Evolutionary conservation across 2,329 filamentous ascomycete genomes (phyloP).

Genomic region (Fusarium sp.): DNA sequence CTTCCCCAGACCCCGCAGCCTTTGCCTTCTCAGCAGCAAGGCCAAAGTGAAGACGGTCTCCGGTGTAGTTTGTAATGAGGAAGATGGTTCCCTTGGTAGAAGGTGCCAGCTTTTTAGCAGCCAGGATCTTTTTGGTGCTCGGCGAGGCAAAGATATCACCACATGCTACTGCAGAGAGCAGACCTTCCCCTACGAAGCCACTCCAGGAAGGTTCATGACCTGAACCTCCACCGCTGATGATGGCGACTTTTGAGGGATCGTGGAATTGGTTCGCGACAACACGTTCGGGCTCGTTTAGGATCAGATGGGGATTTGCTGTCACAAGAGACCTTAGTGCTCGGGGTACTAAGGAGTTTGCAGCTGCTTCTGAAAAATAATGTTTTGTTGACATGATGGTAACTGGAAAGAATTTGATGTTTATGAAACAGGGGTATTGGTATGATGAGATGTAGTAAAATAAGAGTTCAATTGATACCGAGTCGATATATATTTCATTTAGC

Average conservation of each 20-base stretch:
- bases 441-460: background rate
- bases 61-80: background rate
- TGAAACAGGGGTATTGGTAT: rapidly evolving
- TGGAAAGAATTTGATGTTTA: rapidly evolving
- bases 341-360: background rate
- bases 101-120: background rate
- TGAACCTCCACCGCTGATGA: background rate
- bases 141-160: background rate
- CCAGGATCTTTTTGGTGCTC: background rate
- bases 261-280: background rate
- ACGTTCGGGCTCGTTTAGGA: background rate
- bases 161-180: background rate
- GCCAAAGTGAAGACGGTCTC: background rate
- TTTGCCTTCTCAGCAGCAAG: background rate
- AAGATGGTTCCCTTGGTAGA: background rate
- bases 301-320: background rate
- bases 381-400: background rate
- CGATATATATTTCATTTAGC: background rate
- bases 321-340: background rate
- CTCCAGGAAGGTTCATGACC: background rate
- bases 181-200: rapidly evolving
- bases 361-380: background rate
- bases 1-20: rapidly evolving
- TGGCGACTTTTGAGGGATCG: background rate
- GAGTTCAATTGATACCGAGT: background rate